Conservation (phyloP, 192 early-diverging fungal genomes). For the Podila epicladia region DNA sequence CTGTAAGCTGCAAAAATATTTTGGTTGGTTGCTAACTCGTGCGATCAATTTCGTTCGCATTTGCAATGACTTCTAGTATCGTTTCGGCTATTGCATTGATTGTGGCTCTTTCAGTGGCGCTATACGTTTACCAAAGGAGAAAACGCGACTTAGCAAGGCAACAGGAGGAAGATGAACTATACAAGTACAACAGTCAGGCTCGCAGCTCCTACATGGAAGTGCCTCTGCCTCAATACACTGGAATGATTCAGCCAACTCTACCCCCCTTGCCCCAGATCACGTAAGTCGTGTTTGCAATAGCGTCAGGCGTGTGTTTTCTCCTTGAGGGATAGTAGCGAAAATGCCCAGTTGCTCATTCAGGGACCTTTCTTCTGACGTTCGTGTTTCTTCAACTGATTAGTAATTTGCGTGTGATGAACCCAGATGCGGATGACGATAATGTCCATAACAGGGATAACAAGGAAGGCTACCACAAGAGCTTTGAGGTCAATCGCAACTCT, state of each 20-base stretch:
- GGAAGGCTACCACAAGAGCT: neutral
- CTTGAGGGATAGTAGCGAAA: neutral
- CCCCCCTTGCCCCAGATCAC: neutral
- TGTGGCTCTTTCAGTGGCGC: conserved; percentile 37
- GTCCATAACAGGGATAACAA: too few species aligned
- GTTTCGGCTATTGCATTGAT: conserved; percentile 38
- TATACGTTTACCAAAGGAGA: conserved; percentile 24
- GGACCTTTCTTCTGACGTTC: neutral
- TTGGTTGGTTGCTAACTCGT: neutral
- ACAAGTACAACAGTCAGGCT: neutral
- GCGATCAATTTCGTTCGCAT: neutral
- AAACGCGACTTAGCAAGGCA: conserved; percentile 6
- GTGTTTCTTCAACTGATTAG: neutral
- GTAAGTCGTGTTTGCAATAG: conserved; percentile 9
- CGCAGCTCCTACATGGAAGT: conserved; percentile 1
- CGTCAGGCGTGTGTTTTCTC: neutral
- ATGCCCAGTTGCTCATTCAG: neutral
- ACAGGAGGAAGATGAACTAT: neutral
- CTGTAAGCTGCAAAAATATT: neutral
- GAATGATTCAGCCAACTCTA: neutral
- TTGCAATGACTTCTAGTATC: neutral
- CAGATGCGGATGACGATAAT: conserved; percentile 37
- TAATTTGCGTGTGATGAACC: conserved; percentile 49
- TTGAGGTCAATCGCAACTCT: too few species aligned
- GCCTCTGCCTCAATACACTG: neutral